Evolutionary conservation across 1,284 basidiomycete species (phyloP).

Genomic region (Melampsora americana): DNA sequence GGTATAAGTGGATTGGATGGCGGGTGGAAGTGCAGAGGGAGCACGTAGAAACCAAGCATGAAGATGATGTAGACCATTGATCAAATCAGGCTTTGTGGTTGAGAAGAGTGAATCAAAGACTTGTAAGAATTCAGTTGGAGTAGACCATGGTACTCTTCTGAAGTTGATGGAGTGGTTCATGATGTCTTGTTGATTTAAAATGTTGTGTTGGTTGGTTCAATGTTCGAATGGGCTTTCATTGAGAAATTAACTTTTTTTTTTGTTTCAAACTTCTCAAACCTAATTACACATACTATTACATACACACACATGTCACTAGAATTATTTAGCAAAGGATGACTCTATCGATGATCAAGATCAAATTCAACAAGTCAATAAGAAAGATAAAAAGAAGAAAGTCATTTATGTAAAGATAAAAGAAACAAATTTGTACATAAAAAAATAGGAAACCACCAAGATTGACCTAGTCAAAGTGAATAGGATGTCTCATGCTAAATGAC

Average conservation of each 20-base stretch:
- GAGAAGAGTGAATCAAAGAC: slow-evolving; percentile 74
- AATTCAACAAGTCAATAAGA: not conserved
- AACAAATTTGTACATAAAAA: no score
- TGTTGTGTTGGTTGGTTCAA: not conserved
- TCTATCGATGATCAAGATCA: no score
- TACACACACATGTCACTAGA: not conserved
- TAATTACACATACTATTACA: not conserved
- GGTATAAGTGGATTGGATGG: slow-evolving; percentile 67
- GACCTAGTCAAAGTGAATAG: no score
- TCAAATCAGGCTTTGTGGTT: not conserved
- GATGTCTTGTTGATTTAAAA: no score
- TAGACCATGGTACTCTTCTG: slow-evolving; percentile 77
- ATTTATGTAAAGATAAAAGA: no score
- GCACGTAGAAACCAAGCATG: slow-evolving; percentile 50
- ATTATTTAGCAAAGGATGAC: no score
- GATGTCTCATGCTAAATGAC: no score
- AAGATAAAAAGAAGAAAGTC: not conserved
- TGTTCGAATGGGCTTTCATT: no score
- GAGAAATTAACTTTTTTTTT: not conserved
- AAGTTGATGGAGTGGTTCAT: slow-evolving; percentile 1
- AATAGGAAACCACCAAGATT: no score
- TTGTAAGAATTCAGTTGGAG: slow-evolving; percentile 70
- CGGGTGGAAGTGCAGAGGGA: slow-evolving; percentile 68
- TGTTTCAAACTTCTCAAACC: no score
- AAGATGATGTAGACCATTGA: slow-evolving; percentile 14